Evolutionary conservation across 2,329 filamentous ascomycete genomes (phyloP), one percentile per base, ranked within the genome.

Genomic region (Sarocladium strictum): DNA sequence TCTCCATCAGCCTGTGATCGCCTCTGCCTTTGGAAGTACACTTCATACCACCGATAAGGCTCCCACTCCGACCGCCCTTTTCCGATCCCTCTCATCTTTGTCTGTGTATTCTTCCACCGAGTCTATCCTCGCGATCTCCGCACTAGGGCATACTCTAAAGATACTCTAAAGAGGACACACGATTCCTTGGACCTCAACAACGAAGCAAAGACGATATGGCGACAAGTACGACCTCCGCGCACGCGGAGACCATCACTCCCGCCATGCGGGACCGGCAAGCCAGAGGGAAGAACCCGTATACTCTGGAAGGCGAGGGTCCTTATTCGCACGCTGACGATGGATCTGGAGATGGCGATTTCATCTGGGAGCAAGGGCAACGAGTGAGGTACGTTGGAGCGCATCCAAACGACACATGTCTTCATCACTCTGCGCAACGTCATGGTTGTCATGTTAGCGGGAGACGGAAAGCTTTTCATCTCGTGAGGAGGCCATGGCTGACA

Each of bases 251-350:
- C 53, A 78, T 80, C 65, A 79, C 77, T 0, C 59, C 70, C 19
- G 66, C 71, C 56, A 80, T 80, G 77, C 77, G 79, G 61, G 80
- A 84, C 63, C 74, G 73, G 5, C 81, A 85, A 64, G 78, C 81
- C 3, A 72, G 81, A 38, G 80, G 81, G 53, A 82, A 82, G 61
- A 74, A 84, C 57, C 77, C 78, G 1, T 80, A 80, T 61, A 12
- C 27, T 21, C 23, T 49, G 3, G 24, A 5, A 4, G 17, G 6
- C 11, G 47, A 51, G 3, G 27, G 17, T 12, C 7, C 29, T 4
- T 56, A 54, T 23, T n/a, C n/a, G n/a, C n/a, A n/a, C n/a, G n/a
- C n/a, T n/a, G 66, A 62, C 6, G 63, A 64, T 47, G 64, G 66
- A 19, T 60, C 65, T 55, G 65, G 9, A 10, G 40, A 45, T 21